Evolutionary conservation across 2,329 filamentous ascomycete species (phyloP).

Genomic region (Teratosphaeria epicoccoides): DNA sequence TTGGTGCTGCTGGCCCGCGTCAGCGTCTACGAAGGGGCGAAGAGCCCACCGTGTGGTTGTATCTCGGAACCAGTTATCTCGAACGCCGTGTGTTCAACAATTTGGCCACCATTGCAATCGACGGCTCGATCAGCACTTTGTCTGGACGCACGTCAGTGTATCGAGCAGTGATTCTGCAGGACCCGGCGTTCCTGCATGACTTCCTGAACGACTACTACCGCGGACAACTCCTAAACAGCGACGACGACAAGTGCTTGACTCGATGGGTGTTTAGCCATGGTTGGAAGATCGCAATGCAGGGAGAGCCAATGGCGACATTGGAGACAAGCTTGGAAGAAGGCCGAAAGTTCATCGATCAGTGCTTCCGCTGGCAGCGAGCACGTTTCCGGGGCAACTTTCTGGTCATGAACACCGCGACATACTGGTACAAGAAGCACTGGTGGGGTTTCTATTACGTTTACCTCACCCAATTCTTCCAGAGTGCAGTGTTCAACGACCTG

Average conservation of each 20-base stretch:
- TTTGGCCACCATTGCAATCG: constrained; percentile 44
- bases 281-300: constrained; percentile 48
- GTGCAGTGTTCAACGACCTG: constrained; percentile 44
- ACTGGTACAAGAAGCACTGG: constrained; percentile 30
- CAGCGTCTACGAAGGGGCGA: constrained; percentile 41
- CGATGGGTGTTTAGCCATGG: constrained; percentile 40
- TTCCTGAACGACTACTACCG: constrained; percentile 45
- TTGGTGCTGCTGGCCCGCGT: constrained; percentile 48
- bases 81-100: constrained; percentile 54
- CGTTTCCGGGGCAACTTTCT: constrained; percentile 48
- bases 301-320: constrained; percentile 37
- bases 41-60: constrained; percentile 34
- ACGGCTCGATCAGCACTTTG: constrained; percentile 49
- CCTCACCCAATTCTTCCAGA: constrained; percentile 44
- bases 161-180: constrained; percentile 40
- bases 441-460: constrained; percentile 51
- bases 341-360: constrained; percentile 43
- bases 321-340: constrained; percentile 44
- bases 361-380: constrained; percentile 47
- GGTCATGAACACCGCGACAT: constrained; percentile 31
- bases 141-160: constrained; percentile 46
- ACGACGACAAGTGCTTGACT: constrained; percentile 55
- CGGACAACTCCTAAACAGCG: constrained; percentile 40
- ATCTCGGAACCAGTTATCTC: constrained; percentile 49
- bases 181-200: constrained; percentile 31